Percentiles rank a stretch among this genome's conserved stretches.
phyloP scores from a whole-genome alignment of 2,329 filamentous ascomycete genomes.

The Alternaria gansuensis region DNA sequence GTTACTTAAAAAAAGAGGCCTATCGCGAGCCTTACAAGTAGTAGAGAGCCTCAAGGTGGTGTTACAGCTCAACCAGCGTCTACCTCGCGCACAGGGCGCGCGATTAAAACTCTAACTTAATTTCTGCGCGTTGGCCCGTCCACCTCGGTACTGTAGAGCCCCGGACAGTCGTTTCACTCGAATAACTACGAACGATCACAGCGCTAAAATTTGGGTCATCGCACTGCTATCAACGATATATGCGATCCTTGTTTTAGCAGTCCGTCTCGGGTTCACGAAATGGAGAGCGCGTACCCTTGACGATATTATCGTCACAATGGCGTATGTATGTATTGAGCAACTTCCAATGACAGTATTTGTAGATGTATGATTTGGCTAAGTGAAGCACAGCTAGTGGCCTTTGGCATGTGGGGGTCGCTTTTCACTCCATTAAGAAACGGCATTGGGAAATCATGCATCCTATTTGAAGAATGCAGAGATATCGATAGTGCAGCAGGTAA shows the following conservation, averaged over 20 bases:
- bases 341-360: neutral
- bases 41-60: too few species aligned
- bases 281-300: conserved; percentile 12
- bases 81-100: too few species aligned
- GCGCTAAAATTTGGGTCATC: conserved; percentile 17
- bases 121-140: too few species aligned
- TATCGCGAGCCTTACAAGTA: too few species aligned
- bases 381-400: neutral
- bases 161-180: conserved; percentile 14
- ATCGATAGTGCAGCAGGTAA: conserved; percentile 8
- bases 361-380: neutral
- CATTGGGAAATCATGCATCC: conserved; percentile 9
- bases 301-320: conserved; percentile 9
- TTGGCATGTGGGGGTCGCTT: conserved; percentile 14
- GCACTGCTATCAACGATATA: conserved; percentile 13
- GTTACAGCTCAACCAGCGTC: too few species aligned
- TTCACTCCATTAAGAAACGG: conserved; percentile 10
- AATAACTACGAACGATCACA: conserved; percentile 12
- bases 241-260: conserved; percentile 6
- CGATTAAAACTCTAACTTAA: too few species aligned
- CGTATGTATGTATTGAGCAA: conserved; percentile 7
- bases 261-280: conserved; percentile 16
- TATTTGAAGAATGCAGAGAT: conserved; percentile 9
- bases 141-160: too few species aligned
- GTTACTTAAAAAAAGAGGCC: too few species aligned